Evolutionary conservation across 805 yeast genomes (phyloP), one percentile per base, ranked within the genome.

Genomic region (Metschnikowia koreensis): DNA sequence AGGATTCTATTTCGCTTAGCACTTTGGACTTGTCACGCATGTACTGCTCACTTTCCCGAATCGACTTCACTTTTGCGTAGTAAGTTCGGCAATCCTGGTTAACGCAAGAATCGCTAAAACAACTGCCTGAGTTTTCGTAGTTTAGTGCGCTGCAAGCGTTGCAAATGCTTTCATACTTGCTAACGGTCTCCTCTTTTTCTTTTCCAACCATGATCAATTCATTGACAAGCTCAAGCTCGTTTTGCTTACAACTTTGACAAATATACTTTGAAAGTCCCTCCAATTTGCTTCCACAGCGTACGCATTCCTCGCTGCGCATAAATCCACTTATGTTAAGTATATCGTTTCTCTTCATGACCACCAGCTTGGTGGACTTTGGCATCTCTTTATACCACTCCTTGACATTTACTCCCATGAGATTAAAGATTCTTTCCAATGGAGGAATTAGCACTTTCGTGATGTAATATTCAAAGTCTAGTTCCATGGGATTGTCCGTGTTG

Each of bases 381-480:
- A 91, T 74, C 28, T 83, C 88, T 10, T 68, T 67, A 56, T 83
- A 88, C 99, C 99, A 94, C 4, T 73, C 74, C 40, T 74, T 73
- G 6, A 92, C 77, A 68, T 90, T 87, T 2, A 87, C 94, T 0
- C 99, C 99, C 51, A 90, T 69, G 12, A 93, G 67, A 59, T 83
- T 87, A 67, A 94, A 88, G 2, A 93, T 71, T 52, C 99, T 71
- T 56, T 89, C 96, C 49, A 94, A 69, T 0, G 99, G 98, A 1
- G 99, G 98, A 8, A 93, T 82, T 44, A 94, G 67, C 2, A 89
- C 89, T 61, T 89, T 86, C 2, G 80, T 80, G 44, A 94, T 90
- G 66, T 94, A 94, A 64, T 94, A 94, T 38, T 88, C 90, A 17
- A 86, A 77, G 61, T 94, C 99, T 16, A 94, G 65, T 44, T 74